Evolutionary conservation across 163 green algal species (phyloP).

Genomic region (Chlamydomonas reinhardtii): DNA sequence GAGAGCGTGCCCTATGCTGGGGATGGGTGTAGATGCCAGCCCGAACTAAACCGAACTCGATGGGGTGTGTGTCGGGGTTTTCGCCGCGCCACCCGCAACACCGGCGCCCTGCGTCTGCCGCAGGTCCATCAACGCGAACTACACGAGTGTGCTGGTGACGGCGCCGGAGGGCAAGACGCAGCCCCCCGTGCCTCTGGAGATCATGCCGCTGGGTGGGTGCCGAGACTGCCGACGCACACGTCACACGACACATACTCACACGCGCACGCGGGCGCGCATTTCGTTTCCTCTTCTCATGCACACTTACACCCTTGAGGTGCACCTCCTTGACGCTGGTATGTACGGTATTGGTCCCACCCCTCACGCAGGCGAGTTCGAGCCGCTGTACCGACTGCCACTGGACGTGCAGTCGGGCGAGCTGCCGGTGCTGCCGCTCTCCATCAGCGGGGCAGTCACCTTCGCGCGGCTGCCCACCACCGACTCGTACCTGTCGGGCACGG

Average conservation of each 20-base stretch:
- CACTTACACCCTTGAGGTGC: no score
- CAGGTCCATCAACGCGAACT: constrained; percentile 54
- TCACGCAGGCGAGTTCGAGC: constrained; percentile 83
- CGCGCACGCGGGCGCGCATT: no score
- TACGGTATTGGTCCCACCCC: no score
- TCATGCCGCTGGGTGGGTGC: constrained; percentile 69
- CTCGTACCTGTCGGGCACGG: constrained; percentile 67
- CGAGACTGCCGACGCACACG: constrained; percentile 16
- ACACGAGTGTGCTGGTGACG: constrained; percentile 53
- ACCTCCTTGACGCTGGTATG: no score
- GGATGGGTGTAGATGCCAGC: no score
- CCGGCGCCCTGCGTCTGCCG: no score
- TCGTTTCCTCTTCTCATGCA: no score
- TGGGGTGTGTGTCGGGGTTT: no score
- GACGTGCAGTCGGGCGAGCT: constrained; percentile 89
- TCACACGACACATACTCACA: no score
- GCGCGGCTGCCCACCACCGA: constrained; percentile 68
- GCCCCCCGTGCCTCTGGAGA: constrained; percentile 89
- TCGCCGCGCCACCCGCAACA: no score
- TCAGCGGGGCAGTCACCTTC: constrained; percentile 91
- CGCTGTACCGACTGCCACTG: constrained; percentile 85
- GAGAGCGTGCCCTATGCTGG: no score
- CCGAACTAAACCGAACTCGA: no score
- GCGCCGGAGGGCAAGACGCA: neutral
- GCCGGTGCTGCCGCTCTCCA: constrained; percentile 92